Conservation (phyloP, 78 protist species). For the slime mould (Dictyostelium discoideum) region dicty_2.7 NC_007088.5:3415001-3415500, state of each 20-base stretch:
- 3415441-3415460: conserved; percentile 35
- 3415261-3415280: conserved; percentile 44
- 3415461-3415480: conserved; percentile 41
- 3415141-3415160: background rate
- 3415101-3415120: background rate
- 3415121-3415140: background rate
- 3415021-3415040: background rate
- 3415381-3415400: conserved; percentile 23
- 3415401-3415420: conserved; percentile 3
- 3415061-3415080: too few species aligned
- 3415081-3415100: background rate
- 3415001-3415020: background rate
- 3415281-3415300: background rate
- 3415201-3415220: background rate
- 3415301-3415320: background rate
- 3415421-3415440: conserved; percentile 30
- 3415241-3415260: conserved; percentile 16
- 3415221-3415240: conserved; percentile 20
- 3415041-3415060: background rate
- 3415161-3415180: background rate
- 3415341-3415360: conserved; percentile 1
- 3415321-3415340: conserved; percentile 69
- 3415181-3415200: conserved; percentile 12
- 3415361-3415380: conserved; percentile 11
- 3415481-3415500: conserved; percentile 5